Evolutionary conservation across 345 rosid species (phyloP).

Genomic region (Lumnitzera racemosa): DNA sequence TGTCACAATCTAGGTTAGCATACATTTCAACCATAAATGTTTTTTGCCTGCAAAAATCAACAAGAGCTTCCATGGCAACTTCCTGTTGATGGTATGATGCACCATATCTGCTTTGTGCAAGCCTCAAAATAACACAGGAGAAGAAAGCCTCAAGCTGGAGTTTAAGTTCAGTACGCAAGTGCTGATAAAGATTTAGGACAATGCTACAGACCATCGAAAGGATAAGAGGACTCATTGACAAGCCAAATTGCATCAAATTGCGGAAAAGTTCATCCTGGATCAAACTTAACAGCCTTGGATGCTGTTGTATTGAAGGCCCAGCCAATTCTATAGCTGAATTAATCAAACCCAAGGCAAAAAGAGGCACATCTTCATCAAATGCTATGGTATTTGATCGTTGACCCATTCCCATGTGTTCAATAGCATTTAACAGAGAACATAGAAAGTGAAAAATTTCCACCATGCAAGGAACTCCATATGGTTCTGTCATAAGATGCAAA

Average conservation of each 20-base stretch:
- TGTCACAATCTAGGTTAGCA: slow-evolving; percentile 97
- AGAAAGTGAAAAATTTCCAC: slow-evolving; percentile 94
- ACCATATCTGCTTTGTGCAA: slow-evolving; percentile 94
- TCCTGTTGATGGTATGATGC: slow-evolving; percentile 97
- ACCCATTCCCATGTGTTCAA: slow-evolving; percentile 73
- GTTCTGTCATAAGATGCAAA: slow-evolving; percentile 79
- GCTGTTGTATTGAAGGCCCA: slow-evolving; percentile 67
- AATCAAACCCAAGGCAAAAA: slow-evolving; percentile 88
- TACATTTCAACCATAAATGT: slow-evolving; percentile 99
- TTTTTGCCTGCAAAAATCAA: slow-evolving; percentile 95
- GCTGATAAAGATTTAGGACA: slow-evolving; percentile 88
- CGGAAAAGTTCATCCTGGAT: slow-evolving; percentile 94
- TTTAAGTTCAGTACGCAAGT: slow-evolving; percentile 76
- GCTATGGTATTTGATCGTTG: slow-evolving; percentile 71
- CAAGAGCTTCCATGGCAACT: slow-evolving; percentile 99
- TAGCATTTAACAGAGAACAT: slow-evolving; percentile 72
- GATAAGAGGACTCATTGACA: slow-evolving; percentile 93
- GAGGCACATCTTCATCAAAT: slow-evolving; percentile 95
- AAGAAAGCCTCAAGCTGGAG: slow-evolving; percentile 98
- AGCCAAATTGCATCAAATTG: slow-evolving; percentile 90
- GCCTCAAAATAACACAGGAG: slow-evolving; percentile 91
- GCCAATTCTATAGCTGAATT: slow-evolving; percentile 93
- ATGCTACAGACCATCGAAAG: slow-evolving; percentile 95
- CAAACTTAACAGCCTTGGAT: slow-evolving; percentile 79
- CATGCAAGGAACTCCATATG: slow-evolving; percentile 94